phyloP scores from a whole-genome alignment of 352 stramenopile genomes.

The Globisporangium nodosum region DNA sequence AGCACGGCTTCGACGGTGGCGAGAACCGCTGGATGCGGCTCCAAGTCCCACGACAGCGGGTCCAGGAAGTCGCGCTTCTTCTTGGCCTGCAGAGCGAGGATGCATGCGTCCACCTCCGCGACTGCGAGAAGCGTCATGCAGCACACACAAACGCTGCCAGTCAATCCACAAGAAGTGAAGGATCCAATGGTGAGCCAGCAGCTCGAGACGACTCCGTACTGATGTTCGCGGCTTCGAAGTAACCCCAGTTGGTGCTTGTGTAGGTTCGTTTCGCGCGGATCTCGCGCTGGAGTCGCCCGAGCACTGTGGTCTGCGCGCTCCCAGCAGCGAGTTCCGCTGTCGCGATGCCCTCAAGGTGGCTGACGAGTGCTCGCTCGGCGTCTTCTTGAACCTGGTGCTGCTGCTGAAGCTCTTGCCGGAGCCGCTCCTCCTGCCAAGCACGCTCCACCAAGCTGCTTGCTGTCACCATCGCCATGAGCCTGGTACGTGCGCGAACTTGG shows the following conservation, averaged over 20 bases:
- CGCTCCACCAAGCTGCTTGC: no score
- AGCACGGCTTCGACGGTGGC: constrained; percentile 46
- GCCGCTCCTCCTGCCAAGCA: no score
- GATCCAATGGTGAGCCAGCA: background rate
- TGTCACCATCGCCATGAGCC: no score
- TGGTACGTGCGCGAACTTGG: no score
- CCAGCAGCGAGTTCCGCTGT: no score
- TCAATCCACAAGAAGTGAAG: no score
- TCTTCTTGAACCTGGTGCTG: no score
- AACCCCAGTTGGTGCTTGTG: constrained; percentile 33
- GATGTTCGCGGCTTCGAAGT: constrained; percentile 52
- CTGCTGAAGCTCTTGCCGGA: no score
- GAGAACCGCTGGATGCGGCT: constrained; percentile 34
- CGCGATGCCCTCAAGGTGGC: no score
- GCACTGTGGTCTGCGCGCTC: no score
- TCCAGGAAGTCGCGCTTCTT: constrained; percentile 59
- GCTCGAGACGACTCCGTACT: constrained; percentile 16
- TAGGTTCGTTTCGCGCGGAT: constrained; percentile 36
- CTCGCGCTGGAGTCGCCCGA: constrained; percentile 17
- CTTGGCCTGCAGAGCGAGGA: constrained; percentile 50
- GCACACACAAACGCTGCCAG: background rate
- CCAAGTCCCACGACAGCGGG: constrained; percentile 53
- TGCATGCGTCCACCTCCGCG: constrained; percentile 47
- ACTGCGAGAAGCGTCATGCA: constrained; percentile 19
- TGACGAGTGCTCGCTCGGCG: no score